Base-by-base conservation (phyloP, 441 rosid genomes). In the Cnidoscolus chayamansa region DNA sequence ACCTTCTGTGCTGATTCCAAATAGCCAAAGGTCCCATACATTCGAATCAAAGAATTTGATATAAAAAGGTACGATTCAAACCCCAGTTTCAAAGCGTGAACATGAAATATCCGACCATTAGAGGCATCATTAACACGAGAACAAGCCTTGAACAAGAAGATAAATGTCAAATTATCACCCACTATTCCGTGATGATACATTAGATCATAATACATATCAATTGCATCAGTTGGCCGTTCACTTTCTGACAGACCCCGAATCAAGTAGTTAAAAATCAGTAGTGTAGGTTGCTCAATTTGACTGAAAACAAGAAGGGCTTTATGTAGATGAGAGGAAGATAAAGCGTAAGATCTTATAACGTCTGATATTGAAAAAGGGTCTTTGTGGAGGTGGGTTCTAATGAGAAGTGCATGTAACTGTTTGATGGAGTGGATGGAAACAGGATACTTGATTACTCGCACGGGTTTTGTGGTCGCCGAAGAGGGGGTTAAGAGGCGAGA, bases 91-190 rank as follows among this genome's bases (percentile, higher is more conserved):
- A 84, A 32, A 25, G 74, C 78, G 13, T 69, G 86, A 40, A 59
- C 80, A 76, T 86, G 88, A 64, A 82, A 57, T 68, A 68, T 71
- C 76, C 66, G 74, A 65, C 89, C 89, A 4, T 51, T 67, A 4
- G 32, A 20, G 71, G 69, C 66, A 50, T 80, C 84, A 19, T 71
- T 68, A 60, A 77, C 74, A 20, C 84, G 82, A 77, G 78, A 80
- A 70, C 86, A 88, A 20, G 87, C 86, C 83, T 82, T 88, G 71
- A 81, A 75, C 37, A 81, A 77, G 47, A 68, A 86, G 30, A 86
- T 80, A 71, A 82, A 84, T 5, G 90, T 85, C 74, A 80, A 73
- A 67, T 76, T 75, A 72, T 84, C 86, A 32, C 82, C 86, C 50
- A 67, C 1, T 10, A 84, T 68, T 19, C 86, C 88, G 9, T 40